These are phyloP conservation scores for Aureobasidium sp. DNA, from an alignment of 2,329 filamentous ascomycete species.

Conservation along the genomic window DNA sequence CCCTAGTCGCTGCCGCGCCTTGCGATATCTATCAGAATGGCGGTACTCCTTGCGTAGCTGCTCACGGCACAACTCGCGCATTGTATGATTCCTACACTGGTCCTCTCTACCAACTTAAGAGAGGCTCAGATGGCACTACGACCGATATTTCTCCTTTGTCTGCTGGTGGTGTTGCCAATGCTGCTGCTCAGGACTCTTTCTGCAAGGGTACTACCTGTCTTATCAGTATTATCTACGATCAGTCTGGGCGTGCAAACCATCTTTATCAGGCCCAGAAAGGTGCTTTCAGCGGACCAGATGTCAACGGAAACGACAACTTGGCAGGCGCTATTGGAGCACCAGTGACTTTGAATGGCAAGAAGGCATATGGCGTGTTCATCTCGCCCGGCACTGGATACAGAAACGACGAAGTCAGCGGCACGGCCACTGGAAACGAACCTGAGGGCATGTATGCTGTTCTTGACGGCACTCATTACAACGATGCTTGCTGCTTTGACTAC, in stretches of 20 bases:
- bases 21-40: conserved; percentile 56
- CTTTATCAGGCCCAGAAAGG: conserved; percentile 53
- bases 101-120: conserved; percentile 53
- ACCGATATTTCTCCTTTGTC: conserved; percentile 45
- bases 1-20: conserved; percentile 46
- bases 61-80: conserved; percentile 58
- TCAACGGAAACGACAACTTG: conserved; percentile 53
- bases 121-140: conserved; percentile 46
- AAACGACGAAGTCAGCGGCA: conserved; percentile 48
- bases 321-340: conserved; percentile 55
- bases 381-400: conserved; percentile 57
- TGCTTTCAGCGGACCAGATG: conserved; percentile 51
- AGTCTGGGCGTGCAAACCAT: conserved; percentile 55
- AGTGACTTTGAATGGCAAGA: conserved; percentile 47
- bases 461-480: conserved; percentile 55
- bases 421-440: conserved; percentile 47
- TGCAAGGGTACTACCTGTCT: conserved; percentile 24
- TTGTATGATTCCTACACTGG: conserved; percentile 49
- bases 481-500: conserved; percentile 45
- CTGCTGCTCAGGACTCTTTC: conserved; percentile 43
- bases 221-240: conserved; percentile 46
- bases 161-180: conserved; percentile 56
- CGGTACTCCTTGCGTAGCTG: conserved; percentile 56
- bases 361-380: conserved; percentile 58
- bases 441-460: conserved; percentile 56